Evolutionary conservation across 225 moss, liverwort and hornwort genomes (phyloP), one percentile per base, ranked within the genome.

Genomic region (Sphagnum tenellum): DNA sequence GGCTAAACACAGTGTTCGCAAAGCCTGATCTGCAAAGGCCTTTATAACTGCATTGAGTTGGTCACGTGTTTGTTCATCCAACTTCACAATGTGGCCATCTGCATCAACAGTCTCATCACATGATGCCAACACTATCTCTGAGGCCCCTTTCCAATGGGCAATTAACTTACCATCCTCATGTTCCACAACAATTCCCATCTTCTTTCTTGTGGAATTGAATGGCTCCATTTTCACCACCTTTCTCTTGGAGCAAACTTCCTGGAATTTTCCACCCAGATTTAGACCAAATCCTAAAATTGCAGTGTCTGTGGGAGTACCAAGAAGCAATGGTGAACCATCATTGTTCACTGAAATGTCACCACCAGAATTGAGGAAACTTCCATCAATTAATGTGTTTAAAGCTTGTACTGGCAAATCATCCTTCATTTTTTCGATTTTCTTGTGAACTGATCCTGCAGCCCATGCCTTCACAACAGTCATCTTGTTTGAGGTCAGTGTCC

Each of bases 181-280:
- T 48, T 45, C 66, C 48, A 72, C 57, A 14, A 72, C 48, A 49
- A 60, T 51, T 49, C 72, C 72, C 72, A 72, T 72, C 51, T 51
- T 72, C 72, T 72, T 72, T 59, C 59, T 72, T 48, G 60, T 49
- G 13, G 72, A 72, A 46, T 72, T 72, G 65, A 72, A 72, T 2
- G 72, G 72, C 9, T 66, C 66, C 2, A 57, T 64, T 47, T 66
- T 66, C 10, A 72, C 11, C 45, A 72, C 65, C 65, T 65, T 66
- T 45, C 59, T 44, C 48, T 66, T 52, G 3, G 47, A 49, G 66
- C 72, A 64, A 7, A 66, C 45, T 3, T 45, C 4, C 46, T 45
- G 46, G 48, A 66, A 72, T 3, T 72, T 54, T 3, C 72, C 72
- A 44, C 59, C 65, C n/a, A 72, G 50, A 14, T 56, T 48, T 59